Conservation (phyloP, 257 asterid species). For the Scutellaria minor region DNA sequence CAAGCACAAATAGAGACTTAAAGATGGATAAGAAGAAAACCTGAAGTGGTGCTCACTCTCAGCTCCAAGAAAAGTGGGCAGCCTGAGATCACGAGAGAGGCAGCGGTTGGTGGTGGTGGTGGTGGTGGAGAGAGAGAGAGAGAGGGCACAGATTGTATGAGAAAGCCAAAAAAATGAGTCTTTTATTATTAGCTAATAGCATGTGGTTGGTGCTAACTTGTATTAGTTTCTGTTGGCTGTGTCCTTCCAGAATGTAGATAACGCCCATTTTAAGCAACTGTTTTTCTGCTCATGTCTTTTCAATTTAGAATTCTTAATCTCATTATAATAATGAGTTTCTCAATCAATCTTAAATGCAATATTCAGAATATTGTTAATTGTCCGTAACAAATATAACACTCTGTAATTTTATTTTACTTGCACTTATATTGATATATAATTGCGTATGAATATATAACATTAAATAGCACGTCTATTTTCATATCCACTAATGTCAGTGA, state of each 20-base stretch:
- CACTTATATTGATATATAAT: too few relatives aligned
- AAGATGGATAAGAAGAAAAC: background rate
- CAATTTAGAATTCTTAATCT: too few relatives aligned
- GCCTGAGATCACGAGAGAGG: background rate
- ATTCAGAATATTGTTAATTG: too few relatives aligned
- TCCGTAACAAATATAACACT: too few relatives aligned
- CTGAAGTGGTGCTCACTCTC: background rate
- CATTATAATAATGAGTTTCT: background rate
- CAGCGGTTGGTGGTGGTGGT: conserved; percentile 23
- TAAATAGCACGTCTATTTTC: too few relatives aligned
- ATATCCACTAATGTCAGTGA: too few relatives aligned
- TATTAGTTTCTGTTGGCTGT: conserved; percentile 27
- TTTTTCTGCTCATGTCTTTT: background rate
- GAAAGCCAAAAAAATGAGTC: conserved; percentile 38
- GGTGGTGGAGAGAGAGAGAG: conserved; percentile 24
- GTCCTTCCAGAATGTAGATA: conserved; percentile 31
- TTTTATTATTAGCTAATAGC: conserved; percentile 34
- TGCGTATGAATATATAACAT: too few relatives aligned
- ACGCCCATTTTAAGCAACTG: conserved; percentile 44
- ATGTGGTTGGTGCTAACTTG: conserved; percentile 43
- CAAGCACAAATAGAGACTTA: background rate
- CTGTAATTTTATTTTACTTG: too few relatives aligned
- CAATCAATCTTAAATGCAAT: too few relatives aligned
- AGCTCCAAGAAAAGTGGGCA: background rate
- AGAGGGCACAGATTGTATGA: conserved; percentile 32